These are phyloP conservation scores for Alternaria angustiovoidea DNA, from an alignment of 2,329 filamentous ascomycete genomes.

Conservation along the genomic window DNA sequence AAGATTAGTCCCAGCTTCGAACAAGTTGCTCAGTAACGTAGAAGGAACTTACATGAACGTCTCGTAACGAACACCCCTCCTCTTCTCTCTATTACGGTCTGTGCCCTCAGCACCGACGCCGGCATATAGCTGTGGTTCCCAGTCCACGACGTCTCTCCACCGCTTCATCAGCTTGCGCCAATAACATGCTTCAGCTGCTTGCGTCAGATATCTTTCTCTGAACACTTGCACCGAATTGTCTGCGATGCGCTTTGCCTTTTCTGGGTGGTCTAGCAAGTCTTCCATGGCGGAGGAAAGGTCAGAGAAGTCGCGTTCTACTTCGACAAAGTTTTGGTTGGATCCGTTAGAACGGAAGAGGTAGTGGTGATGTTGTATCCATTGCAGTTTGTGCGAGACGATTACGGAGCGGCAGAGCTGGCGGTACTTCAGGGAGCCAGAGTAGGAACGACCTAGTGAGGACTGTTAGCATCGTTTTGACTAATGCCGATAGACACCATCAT, in stretches of 20 bases:
- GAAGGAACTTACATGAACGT: slow-evolving; percentile 42
- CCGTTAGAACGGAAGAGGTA: slow-evolving; percentile 42
- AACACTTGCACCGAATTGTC: slow-evolving; percentile 42
- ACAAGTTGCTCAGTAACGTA: background rate
- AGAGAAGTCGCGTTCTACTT: slow-evolving; percentile 47
- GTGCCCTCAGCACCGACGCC: slow-evolving; percentile 29
- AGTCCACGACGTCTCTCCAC: slow-evolving; percentile 37
- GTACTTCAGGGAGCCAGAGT: slow-evolving; percentile 64
- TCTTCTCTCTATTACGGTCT: slow-evolving; percentile 26
- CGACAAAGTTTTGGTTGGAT: slow-evolving; percentile 45
- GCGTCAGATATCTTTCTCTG: slow-evolving; percentile 44
- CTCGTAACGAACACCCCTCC: slow-evolving; percentile 43
- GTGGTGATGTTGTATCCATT: slow-evolving; percentile 48
- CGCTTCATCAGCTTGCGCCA: slow-evolving; percentile 36
- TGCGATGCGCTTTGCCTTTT: slow-evolving; percentile 46
- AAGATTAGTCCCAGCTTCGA: background rate
- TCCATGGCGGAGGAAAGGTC: slow-evolving; percentile 41
- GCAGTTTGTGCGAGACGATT: slow-evolving; percentile 45
- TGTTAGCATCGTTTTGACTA: slow-evolving; percentile 19
- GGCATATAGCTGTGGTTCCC: slow-evolving; percentile 38
- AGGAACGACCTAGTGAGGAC: slow-evolving; percentile 44
- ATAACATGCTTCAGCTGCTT: slow-evolving; percentile 46
- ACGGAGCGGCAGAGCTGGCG: slow-evolving; percentile 59
- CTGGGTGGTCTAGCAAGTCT: slow-evolving; percentile 42
- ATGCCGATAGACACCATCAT: slow-evolving; percentile 21